Percentiles rank a stretch among this genome's conserved stretches.
Conservation (phyloP, 1,139 yeast genomes). For the Pichia inconspicua region DNA sequence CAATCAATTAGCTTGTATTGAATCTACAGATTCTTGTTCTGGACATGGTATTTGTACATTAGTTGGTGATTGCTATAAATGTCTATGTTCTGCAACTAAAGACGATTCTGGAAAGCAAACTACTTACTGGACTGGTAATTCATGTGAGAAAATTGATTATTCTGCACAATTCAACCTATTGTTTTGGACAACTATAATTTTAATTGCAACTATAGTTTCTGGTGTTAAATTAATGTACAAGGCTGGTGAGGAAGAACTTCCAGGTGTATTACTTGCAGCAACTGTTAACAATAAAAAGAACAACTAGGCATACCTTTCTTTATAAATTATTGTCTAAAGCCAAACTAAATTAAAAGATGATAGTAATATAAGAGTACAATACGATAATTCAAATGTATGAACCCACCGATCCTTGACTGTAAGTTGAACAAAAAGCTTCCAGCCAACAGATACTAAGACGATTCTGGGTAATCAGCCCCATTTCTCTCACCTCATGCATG, state of each 20-base stretch:
- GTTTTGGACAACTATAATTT: slow-evolving; percentile 54
- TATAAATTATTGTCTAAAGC: not conserved
- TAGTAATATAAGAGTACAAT: not conserved
- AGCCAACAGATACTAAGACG: slow-evolving; percentile 47
- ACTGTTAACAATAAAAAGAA: slow-evolving; percentile 36
- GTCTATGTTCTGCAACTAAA: slow-evolving; percentile 49
- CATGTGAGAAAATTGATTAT: slow-evolving; percentile 61
- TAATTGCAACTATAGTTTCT: slow-evolving; percentile 39
- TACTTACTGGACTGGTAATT: slow-evolving; percentile 58
- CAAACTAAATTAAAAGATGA: not conserved
- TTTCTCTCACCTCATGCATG: slow-evolving; percentile 61
- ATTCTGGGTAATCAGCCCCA: slow-evolving; percentile 32
- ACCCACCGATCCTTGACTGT: slow-evolving; percentile 50
- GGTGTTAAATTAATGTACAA: slow-evolving; percentile 48
- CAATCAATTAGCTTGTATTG: slow-evolving; percentile 46
- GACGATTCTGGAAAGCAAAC: slow-evolving; percentile 34
- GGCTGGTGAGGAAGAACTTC: slow-evolving; percentile 54
- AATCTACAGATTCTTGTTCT: slow-evolving; percentile 48
- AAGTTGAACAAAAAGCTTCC: slow-evolving; percentile 21
- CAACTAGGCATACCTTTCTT: slow-evolving; percentile 9
- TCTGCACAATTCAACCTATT: slow-evolving; percentile 57
- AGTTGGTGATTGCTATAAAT: slow-evolving; percentile 42
- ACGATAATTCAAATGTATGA: slow-evolving; percentile 33
- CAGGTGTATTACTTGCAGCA: slow-evolving; percentile 61
- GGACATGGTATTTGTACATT: slow-evolving; percentile 55